phyloP scores from a whole-genome alignment of 345 rosid species.

The Aquilaria malaccensis region DNA sequence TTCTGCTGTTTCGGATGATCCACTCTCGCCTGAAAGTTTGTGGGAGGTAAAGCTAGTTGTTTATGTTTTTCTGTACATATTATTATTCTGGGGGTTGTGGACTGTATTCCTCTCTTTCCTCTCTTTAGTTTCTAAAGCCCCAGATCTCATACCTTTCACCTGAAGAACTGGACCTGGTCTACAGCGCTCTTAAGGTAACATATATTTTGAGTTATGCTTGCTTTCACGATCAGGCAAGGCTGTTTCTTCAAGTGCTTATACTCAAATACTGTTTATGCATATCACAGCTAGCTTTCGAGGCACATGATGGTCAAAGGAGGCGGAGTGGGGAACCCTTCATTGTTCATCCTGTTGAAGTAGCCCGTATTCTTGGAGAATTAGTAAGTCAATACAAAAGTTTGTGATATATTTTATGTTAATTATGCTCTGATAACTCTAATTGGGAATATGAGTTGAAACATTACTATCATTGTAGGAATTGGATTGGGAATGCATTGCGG shows the following conservation, averaged over 20 bases:
- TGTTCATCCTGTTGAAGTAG: constrained; percentile 98
- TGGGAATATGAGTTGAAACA: constrained; percentile 18
- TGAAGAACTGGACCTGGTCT: constrained; percentile 78
- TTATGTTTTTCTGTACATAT: not conserved
- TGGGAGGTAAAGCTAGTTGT: constrained; percentile 69
- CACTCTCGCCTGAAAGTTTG: constrained; percentile 65
- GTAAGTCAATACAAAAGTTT: constrained; percentile 40
- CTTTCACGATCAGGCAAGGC: not conserved
- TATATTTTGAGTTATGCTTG: constrained; percentile 10
- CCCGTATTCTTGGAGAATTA: constrained; percentile 93
- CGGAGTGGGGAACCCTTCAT: constrained; percentile 99
- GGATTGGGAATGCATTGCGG: constrained; percentile 98
- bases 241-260: constrained; percentile 12
- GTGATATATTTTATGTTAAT: too few species aligned
- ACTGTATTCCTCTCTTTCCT: constrained; percentile 17
- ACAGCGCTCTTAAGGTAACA: constrained; percentile 67
- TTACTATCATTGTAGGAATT: constrained; percentile 50
- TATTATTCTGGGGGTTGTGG: constrained; percentile 2
- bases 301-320: constrained; percentile 94
- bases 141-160: constrained; percentile 67
- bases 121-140: constrained; percentile 53
- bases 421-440: constrained; percentile 10
- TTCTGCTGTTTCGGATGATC: constrained; percentile 29
- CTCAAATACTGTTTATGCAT: constrained; percentile 24
- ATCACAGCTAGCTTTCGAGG: constrained; percentile 88